Conservation (phyloP, 164 flowering plant species). For the Tinospora cordifolia region DNA sequence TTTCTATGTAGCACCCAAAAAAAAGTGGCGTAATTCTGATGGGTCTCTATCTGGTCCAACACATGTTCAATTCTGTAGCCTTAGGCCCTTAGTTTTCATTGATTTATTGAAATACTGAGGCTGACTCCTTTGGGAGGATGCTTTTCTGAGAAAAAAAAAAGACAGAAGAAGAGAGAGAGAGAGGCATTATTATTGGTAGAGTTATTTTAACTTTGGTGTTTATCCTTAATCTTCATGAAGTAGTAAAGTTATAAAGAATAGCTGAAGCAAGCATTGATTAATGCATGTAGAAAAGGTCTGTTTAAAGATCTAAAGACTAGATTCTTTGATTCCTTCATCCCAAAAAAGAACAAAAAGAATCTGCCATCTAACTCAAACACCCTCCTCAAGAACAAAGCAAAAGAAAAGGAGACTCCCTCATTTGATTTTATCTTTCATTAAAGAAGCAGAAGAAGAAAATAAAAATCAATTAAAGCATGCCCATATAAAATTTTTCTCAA, state of each 20-base stretch:
- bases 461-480: conserved; percentile 28
- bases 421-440: conserved; percentile 36
- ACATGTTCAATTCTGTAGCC: too few relatives aligned
- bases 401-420: conserved; percentile 21
- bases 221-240: neutral
- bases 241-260: conserved; percentile 13
- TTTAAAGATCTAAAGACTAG: conserved; percentile 51
- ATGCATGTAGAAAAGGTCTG: conserved; percentile 22
- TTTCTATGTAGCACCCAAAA: too few relatives aligned
- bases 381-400: conserved; percentile 21
- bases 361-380: conserved; percentile 50
- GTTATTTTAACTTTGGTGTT: too few relatives aligned
- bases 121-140: too few relatives aligned
- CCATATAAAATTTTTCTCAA: conserved; percentile 28
- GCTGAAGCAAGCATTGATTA: conserved; percentile 6
- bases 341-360: conserved; percentile 60
- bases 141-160: too few relatives aligned
- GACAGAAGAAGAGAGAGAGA: too few relatives aligned
- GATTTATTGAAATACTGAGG: too few relatives aligned
- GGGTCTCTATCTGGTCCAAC: too few relatives aligned
- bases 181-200: too few relatives aligned
- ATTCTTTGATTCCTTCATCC: conserved; percentile 77
- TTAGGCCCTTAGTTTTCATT: too few relatives aligned
- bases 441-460: conserved; percentile 19
- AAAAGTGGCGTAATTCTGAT: too few relatives aligned